Conservation (phyloP, 1,284 basidiomycete genomes). For the Peniophora sp. region DNA sequence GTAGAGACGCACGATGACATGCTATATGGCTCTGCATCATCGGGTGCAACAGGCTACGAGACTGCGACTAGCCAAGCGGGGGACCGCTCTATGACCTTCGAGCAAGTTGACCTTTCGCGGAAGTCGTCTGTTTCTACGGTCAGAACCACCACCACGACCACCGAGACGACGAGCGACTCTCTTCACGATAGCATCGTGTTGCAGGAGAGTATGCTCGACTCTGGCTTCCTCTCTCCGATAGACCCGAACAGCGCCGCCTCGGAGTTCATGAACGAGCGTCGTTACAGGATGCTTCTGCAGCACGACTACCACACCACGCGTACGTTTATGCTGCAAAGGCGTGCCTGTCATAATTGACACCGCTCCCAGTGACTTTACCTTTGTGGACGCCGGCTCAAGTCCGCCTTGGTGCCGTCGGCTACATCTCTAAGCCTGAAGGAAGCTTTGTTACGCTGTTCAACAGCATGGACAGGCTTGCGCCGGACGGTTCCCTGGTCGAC, state of each 20-base stretch:
- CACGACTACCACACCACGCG: slow-evolving; percentile 65
- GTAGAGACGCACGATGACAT: not conserved
- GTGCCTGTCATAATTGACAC: not conserved
- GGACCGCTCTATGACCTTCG: not conserved
- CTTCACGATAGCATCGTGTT: slow-evolving; percentile 12
- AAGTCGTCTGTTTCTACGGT: not conserved
- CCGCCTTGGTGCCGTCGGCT: slow-evolving; percentile 64
- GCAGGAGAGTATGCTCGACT: slow-evolving; percentile 4
- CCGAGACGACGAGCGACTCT: not conserved
- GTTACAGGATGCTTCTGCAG: slow-evolving; percentile 49
- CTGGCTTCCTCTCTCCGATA: slow-evolving; percentile 35
- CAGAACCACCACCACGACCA: slow-evolving; percentile 4
- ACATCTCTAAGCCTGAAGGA: slow-evolving; percentile 53
- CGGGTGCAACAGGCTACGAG: not conserved
- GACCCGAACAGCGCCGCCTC: slow-evolving; percentile 36
- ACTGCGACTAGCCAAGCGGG: not conserved
- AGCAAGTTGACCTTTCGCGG: not conserved
- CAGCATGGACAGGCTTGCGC: slow-evolving; percentile 36
- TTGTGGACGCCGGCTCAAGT: slow-evolving; percentile 62
- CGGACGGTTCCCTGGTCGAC: slow-evolving; percentile 20
- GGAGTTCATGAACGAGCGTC: slow-evolving; percentile 46
- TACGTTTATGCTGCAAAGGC: too few species aligned
- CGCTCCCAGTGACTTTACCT: slow-evolving; percentile 50
- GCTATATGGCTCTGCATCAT: not conserved
- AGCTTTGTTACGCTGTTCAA: slow-evolving; percentile 66